These are phyloP conservation scores for Dictyostelium brefeldianum DNA, from an alignment of 78 protist species.

Conservation along the genomic window DNA sequence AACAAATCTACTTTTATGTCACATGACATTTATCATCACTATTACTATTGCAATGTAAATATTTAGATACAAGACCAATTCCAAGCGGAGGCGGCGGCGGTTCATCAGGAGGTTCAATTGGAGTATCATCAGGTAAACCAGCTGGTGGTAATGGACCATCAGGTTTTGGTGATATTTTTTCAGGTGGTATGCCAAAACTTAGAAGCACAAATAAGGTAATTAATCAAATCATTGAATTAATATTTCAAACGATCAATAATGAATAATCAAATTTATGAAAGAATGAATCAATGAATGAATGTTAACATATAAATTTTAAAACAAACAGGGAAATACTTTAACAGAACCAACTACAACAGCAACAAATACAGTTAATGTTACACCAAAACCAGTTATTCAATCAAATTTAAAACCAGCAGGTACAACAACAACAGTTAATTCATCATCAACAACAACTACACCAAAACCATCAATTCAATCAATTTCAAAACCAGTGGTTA, in stretches of 20 bases:
- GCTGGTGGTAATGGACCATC: slow-evolving; percentile 58
- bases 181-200: slow-evolving; percentile 78
- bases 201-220: slow-evolving; percentile 37
- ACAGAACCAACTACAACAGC: not conserved
- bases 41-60: not conserved
- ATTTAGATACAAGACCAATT: not conserved
- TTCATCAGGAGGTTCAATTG: not conserved
- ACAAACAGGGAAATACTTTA: not conserved
- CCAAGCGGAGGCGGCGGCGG: not conserved
- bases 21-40: no score
- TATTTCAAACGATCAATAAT: no score
- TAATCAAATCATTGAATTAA: not conserved
- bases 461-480: not conserved
- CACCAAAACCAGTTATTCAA: not conserved
- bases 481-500: slow-evolving; percentile 23
- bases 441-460: not conserved
- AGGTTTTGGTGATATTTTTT: slow-evolving; percentile 73
- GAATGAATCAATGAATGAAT: no score
- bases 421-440: not conserved
- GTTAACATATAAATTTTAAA: no score
- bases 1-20: not conserved
- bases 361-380: not conserved
- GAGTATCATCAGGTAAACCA: not conserved
- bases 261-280: no score
- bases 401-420: not conserved